Base-by-base conservation (phyloP, 345 rosid species). In the Aquilaria malaccensis region DNA sequence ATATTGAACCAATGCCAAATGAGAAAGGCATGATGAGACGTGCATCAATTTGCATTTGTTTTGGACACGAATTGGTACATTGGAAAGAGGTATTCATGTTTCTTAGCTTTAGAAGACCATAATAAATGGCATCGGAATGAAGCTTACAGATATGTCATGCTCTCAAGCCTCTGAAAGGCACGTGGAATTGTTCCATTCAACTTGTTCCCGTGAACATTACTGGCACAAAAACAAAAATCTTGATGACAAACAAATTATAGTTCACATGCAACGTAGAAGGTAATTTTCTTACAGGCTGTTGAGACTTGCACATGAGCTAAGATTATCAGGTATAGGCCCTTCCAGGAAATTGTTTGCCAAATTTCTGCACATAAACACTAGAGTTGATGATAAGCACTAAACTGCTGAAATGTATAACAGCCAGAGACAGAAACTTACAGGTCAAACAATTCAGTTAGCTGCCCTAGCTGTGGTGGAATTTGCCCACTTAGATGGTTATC, bases 391-490 rank as follows among this genome's bases (percentile, higher is more conserved):
- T 55, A 58, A 6, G 13, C 32, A 3, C 10, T 41, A 14, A 50
- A 62, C 61, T 1, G 6, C 7, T 10, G 12, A 31, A 4, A 53
- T 22, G 43, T 13, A 31, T 43, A 63, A 47, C 30, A 68, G 32
- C 37, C 14, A 13, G 51, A 31, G 14, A 50, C 6, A n/a, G 45
- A 30, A 67, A 68, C 91, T 58, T 90, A 94, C 99, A 94, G 75
- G 75, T 94, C 97, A 79, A 75, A 94, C 67, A 94, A 83, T 56
- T 94, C 97, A 7, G 97, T 94, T 14, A 94, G 92, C 79, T 87
- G 86, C 69, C 99, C 99, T 45, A 94, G 96, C 80, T 88, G 97
- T 33, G 96, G 78, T 57, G 99, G 95, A 51, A 94, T 83, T 51
- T 50, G 67, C 13, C 96, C 96, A 0, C 89, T 68, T 45, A 94